Evolutionary conservation across 345 rosid species (phyloP).

Genomic region (Adansonia digitata): DNA sequence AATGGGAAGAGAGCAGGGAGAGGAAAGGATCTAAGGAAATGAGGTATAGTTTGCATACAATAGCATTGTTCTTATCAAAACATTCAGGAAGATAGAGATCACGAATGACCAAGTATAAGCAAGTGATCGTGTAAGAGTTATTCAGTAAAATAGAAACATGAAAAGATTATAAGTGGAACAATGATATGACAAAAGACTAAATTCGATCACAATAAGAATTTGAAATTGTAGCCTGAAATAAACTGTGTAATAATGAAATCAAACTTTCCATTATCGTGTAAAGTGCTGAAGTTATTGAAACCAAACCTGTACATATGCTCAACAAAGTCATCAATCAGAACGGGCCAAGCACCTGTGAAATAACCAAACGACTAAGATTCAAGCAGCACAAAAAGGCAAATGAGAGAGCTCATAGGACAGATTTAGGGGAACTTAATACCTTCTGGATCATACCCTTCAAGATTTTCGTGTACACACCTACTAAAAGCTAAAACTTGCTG

Average conservation of each 20-base stretch:
- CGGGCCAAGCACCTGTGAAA: slow-evolving; percentile 95
- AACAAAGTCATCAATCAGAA: slow-evolving; percentile 88
- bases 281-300: background rate
- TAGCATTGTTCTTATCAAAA: background rate
- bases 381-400: background rate
- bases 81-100: background rate
- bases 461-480: slow-evolving; percentile 84
- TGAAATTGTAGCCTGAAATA: background rate
- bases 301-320: slow-evolving; percentile 97
- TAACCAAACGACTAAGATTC: slow-evolving; percentile 9
- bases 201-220: background rate
- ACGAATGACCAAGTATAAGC: background rate
- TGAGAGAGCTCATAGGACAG: slow-evolving; percentile 1
- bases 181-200: background rate
- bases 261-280: background rate
- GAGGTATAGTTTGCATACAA: background rate
- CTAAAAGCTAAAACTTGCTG: slow-evolving; percentile 96
- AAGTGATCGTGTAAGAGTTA: background rate
- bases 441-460: slow-evolving; percentile 95
- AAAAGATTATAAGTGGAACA: background rate
- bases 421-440: slow-evolving; percentile 42
- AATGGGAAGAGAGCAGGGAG: background rate
- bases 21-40: too few species aligned
- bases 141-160: background rate
- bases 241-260: background rate